Conservation (phyloP, 345 rosid species). For the Passiflora organensis region DNA sequence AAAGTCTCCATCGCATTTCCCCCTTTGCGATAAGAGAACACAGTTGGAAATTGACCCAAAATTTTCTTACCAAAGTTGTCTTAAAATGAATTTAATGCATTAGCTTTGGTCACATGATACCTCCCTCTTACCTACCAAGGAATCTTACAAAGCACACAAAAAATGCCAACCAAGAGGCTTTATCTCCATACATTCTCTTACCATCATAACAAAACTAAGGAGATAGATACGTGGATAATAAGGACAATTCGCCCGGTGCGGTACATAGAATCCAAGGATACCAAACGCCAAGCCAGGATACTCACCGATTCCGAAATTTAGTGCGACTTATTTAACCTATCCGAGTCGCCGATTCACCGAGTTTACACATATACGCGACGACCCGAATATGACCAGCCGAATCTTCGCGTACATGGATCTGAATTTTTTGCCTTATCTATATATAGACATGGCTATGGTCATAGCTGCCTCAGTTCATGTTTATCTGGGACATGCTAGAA, state of each 20-base stretch:
- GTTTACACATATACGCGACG: slow-evolving; percentile 33
- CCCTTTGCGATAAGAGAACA: neutral
- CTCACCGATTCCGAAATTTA: slow-evolving; percentile 7
- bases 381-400: slow-evolving; percentile 24
- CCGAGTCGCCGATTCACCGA: slow-evolving; percentile 18
- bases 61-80: slow-evolving; percentile 2
- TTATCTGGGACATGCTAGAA: slow-evolving; percentile 23
- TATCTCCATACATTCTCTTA: neutral
- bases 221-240: neutral
- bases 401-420: slow-evolving; percentile 45
- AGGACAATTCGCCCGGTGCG: slow-evolving; percentile 49
- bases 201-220: neutral
- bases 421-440: slow-evolving; percentile 8
- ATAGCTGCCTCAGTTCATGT: neutral
- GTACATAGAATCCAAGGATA: slow-evolving; percentile 25
- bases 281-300: slow-evolving; percentile 8
- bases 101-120: slow-evolving; percentile 1
- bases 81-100: too few relatives aligned
- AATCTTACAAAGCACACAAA: slow-evolving; percentile 10
- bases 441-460: slow-evolving; percentile 1
- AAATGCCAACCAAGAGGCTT: neutral
- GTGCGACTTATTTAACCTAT: too few relatives aligned
- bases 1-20: too few relatives aligned
- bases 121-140: slow-evolving; percentile 5
- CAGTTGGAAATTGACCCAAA: neutral